Percentiles rank a stretch among this genome's conserved stretches.
Evolutionary conservation across 1,139 yeast genomes (phyloP).

Genomic region (Suzukiozyma palmioleophila): DNA sequence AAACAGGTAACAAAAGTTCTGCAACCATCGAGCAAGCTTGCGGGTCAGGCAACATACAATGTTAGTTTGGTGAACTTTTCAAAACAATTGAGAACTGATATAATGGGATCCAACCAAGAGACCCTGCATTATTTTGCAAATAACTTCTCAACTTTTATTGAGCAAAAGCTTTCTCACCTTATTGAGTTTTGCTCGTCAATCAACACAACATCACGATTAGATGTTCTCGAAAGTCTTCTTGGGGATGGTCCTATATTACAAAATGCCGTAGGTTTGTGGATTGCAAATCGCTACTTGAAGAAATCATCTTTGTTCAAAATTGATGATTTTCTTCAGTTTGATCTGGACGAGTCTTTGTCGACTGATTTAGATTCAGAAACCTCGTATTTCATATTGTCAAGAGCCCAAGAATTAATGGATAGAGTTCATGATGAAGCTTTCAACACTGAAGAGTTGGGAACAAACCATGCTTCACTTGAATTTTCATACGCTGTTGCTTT

Average conservation of each 20-base stretch:
- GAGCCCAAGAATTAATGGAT: conserved; percentile 25
- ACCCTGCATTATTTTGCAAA: conserved; percentile 10
- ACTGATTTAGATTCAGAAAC: conserved; percentile 13
- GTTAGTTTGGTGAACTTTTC: conserved; percentile 2
- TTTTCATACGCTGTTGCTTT: conserved; percentile 27
- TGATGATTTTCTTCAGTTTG: conserved; percentile 13
- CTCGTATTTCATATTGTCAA: conserved; percentile 19
- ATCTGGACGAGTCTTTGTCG: conserved; percentile 4
- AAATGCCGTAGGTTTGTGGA: conserved; percentile 25
- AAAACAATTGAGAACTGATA: neutral
- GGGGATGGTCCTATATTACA: conserved; percentile 8
- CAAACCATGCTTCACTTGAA: conserved; percentile 11
- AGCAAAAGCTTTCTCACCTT: conserved; percentile 12
- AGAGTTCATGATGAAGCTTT: conserved; percentile 8
- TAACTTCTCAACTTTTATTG: conserved; percentile 12
- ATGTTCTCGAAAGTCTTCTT: conserved; percentile 13
- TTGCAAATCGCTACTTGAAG: conserved; percentile 19
- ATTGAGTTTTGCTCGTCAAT: conserved; percentile 13
- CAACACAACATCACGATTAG: neutral
- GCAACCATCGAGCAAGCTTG: neutral
- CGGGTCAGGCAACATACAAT: conserved; percentile 2
- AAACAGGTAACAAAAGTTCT: conserved; percentile 18
- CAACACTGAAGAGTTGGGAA: conserved; percentile 3
- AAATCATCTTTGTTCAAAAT: conserved; percentile 1
- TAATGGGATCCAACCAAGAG: neutral